Evolutionary conservation across 441 rosid species (phyloP), one percentile per base, ranked within the genome.

Genomic region (Eruca vesicaria): DNA sequence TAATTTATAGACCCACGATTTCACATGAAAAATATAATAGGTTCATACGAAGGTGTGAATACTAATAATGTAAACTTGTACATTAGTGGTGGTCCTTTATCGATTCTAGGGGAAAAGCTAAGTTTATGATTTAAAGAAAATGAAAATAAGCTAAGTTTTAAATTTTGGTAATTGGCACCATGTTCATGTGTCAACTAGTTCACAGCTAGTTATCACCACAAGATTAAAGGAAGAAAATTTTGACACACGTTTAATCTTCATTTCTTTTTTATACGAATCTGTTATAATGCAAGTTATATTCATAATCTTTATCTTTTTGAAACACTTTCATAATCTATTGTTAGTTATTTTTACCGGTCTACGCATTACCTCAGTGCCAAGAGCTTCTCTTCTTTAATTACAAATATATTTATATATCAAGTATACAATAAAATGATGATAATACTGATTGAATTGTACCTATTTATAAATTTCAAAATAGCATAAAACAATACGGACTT

Each of bases 181-280:
- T 73, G 71, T 65, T 73, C 77, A 65, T 64, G 71, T 38, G 71
- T 71, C 71, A 56, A 65, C 71, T 20, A 66, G 71, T 74, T 66
- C 36, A 66, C 72, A 74, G 71, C 60, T 66, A 73, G 69, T 57
- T 66, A 21, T 57, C 72, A 66, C 59, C 55, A 26, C 45, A 53
- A 65, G 2, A 28, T 16, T 32, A 21, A n/a, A n/a, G 36, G 35
- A 9, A 2, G n/a, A 35, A 10, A 9, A 9, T 2, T 35, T 7
- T 35, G 11, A 15, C 29, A 26, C 43, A 9, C 2, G 29, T 18
- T 57, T 69, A 69, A 21, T 6, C 3, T 23, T 23, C 3, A 1
- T 23, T 23, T 23, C 4, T 5, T 26, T 26, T 26, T 26, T 35
- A 55, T 56, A 23, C 55, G 20, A 63, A 21, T 31, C 1, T 18